phyloP scores from a whole-genome alignment of 202 grass and related monocot species.

The Carex arenaria region DNA sequence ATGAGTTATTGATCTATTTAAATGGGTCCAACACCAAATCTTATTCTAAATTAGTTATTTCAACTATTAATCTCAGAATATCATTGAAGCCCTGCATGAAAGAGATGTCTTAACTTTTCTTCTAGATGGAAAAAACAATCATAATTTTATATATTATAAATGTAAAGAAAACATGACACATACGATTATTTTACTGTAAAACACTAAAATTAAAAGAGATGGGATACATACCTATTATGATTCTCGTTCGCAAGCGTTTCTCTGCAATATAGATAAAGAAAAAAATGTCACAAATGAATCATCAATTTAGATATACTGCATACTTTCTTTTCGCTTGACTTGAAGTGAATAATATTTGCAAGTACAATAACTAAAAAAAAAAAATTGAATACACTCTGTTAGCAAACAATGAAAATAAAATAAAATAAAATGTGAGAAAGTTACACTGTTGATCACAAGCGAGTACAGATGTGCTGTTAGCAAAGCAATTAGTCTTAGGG shows the following conservation, averaged over 20 bases:
- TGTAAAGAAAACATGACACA: neutral
- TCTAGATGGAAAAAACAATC: too few species aligned
- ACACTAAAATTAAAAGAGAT: neutral
- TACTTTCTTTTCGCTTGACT: neutral
- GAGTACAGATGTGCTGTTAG: neutral
- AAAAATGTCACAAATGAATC: neutral
- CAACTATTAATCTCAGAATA: too few species aligned
- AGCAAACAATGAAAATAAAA: neutral
- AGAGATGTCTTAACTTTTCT: too few species aligned
- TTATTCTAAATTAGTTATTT: too few species aligned
- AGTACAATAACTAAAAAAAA: neutral
- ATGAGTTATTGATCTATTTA: too few species aligned
- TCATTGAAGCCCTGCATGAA: too few species aligned
- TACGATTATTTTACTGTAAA: neutral
- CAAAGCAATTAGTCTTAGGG: too few species aligned
- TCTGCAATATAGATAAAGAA: neutral
- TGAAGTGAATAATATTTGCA: neutral
- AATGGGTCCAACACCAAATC: too few species aligned
- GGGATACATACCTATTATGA: neutral
- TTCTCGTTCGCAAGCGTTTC: neutral
- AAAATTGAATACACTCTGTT: neutral
- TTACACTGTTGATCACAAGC: neutral
- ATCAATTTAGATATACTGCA: neutral
- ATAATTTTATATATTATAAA: neutral
- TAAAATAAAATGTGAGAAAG: neutral